Base-by-base conservation (phyloP, 2,329 filamentous ascomycete species). In the Cytospora leucostoma region DNA sequence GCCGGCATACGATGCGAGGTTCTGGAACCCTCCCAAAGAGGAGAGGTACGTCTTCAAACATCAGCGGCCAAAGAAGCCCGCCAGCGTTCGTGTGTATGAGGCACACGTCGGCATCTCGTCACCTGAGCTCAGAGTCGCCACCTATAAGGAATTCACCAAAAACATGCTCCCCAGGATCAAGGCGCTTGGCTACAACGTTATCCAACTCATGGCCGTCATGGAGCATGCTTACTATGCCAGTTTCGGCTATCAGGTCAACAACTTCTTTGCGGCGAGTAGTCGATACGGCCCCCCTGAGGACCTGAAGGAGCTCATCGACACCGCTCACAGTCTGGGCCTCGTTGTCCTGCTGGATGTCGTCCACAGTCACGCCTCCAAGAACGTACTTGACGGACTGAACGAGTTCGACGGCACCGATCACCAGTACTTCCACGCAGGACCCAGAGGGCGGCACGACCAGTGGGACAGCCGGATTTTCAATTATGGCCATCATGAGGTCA, bases 151-250 rank as follows among this genome's bases (percentile, higher is more conserved):
- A 78, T 99, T 99, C 75, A 98, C 94, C 2, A 83, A 88, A 71
- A 92, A 91, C 75, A 93, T 97, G 84, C 84, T 99, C 8, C 93
- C 94, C 17, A 87, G 94, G 63, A 98, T 99, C 78, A 89, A 93
- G 73, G 81, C 87, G 67, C 82, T 98, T 51, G 95, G 94, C 49
- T 99, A 99, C 81, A 98, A 99, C 74, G 91, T 93, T 61, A 98
- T 99, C 69, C 95, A 99, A 75, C 83, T 99, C 67, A 99, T 99
- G 95, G 95, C 95, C 53, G 84, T 99, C 73, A 99, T 99, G 94
- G 95, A 99, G 75, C 95, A 99, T 77, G 95, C 95, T 56, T 99
- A 99, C 82, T 99, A 99, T 75, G 95, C 95, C 71, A 98, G 94
- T 73, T 99, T 99, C 71, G 95, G 95, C 54, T 99, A 99, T 76